Percentiles rank a stretch among this genome's conserved stretches.
Conservation (phyloP, 108 stramenopile species). For the Cyclotella choctawhatcheeana region DNA sequence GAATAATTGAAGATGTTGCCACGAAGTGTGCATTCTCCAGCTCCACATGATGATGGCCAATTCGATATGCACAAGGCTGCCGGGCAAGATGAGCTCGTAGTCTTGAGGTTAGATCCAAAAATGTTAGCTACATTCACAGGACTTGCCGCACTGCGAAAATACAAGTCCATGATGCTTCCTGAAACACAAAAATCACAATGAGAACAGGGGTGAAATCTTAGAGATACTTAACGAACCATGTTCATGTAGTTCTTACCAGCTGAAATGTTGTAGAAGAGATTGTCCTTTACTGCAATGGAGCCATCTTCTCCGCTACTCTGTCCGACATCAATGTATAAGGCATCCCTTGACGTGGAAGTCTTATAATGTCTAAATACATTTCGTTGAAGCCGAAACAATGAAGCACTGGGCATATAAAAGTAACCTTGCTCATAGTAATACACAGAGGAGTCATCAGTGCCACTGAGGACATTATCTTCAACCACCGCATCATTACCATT, state of each 20-base stretch:
- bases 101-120: slow-evolving; percentile 9
- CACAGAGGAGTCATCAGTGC: background rate
- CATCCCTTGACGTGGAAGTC: too few relatives aligned
- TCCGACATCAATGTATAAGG: too few relatives aligned
- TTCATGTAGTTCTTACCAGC: too few relatives aligned
- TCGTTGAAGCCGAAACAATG: too few relatives aligned
- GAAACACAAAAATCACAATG: too few relatives aligned
- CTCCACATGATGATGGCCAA: slow-evolving; percentile 10
- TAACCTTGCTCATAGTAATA: too few relatives aligned
- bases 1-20: slow-evolving; percentile 23
- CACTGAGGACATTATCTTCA: background rate
- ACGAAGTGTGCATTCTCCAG: slow-evolving; percentile 15
- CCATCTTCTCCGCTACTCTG: too few relatives aligned
- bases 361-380: too few relatives aligned
- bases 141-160: background rate
- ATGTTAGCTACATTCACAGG: slow-evolving; percentile 19
- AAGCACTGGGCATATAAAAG: background rate
- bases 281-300: too few relatives aligned
- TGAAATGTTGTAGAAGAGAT: too few relatives aligned
- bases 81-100: slow-evolving; percentile 7
- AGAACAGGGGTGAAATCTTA: too few relatives aligned
- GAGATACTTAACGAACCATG: too few relatives aligned
- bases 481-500: background rate
- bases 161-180: slow-evolving; percentile 3
- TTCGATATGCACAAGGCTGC: slow-evolving; percentile 7